Evolutionary conservation across 495 filamentous ascomycete species (phyloP), one percentile per base, ranked within the genome.

Genomic region (Penicillium parvum): DNA sequence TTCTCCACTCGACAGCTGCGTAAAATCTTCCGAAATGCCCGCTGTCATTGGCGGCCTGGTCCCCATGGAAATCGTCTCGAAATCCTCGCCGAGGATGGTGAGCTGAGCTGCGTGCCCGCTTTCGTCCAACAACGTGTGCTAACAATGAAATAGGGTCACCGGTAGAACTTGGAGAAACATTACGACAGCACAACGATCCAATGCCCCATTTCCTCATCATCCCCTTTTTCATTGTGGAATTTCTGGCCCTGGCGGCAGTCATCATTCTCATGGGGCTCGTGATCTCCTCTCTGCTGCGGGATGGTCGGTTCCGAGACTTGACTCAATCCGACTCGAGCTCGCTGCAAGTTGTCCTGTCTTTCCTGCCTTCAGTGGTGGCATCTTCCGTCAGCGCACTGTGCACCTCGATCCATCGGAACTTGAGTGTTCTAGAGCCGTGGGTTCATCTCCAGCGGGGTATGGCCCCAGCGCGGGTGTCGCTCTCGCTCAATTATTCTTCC

Each of bases 391-490:
- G 59, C 7, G 49, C 66, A 3, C 43, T 70, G 7, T 70, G 64
- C 38, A 65, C 57, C 5, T 70, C 66, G 0, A 70, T 70, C 23
- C 60, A 68, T 20, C 63, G 66, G 1, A 68, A 70, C 26, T 44
- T 70, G 17, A 65, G 59, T 17, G 57, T 70, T n/a, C 53, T 70
- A 9, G 66, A 70, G 45, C 66, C 66, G 6, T 70, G 66, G 66
- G 66, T 70, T 9, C 66, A 70, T 32, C 56, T 70, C n/a, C 66
- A 70, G 35, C 53, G 66, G 5, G 66, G 66, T 8, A 59, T 61
- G 49, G 66, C 61, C 0, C 39, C 48, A 1, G 59, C 60, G 7
- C 43, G 45, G 6, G 38, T 47, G 1, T 70, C 66, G 1, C 30
- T 70, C 19, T 65, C 61, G 4, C 49, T 68, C 38, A 70, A 70